Base-by-base conservation (phyloP, 1,139 yeast species). In the Blastobotrys illinoisensis region DNA sequence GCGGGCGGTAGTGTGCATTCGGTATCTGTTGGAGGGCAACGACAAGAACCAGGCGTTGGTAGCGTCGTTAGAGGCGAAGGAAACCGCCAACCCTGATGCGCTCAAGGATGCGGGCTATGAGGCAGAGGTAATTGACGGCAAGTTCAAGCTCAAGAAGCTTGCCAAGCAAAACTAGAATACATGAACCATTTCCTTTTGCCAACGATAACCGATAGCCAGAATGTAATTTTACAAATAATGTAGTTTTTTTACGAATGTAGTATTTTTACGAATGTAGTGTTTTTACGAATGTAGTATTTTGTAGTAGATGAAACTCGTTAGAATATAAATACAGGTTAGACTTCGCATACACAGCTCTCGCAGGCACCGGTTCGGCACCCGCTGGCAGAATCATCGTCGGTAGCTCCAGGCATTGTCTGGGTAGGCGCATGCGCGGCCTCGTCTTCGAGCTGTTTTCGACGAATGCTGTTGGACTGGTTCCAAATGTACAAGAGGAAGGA, bases 1-100 rank as follows among this genome's bases (percentile, higher is more conserved):
- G 66, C 75, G 95, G 57, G 80, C 96, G 1, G 86, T 93, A 36
- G 71, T 91, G 11, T 88, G 97, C 63, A 69, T 93, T 47, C 81
- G 85, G 60, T 85, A 83, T 57, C 69, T 90, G 32, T 71, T 93
- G 21, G 79, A 81, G 28, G 75, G 78, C 18, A 93, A 93, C 64
- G 63, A 64, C 1, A 78, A 73, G 50, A 93, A 91, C 66, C 97
- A 93, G 69, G 75, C 77, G 1, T 80, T 89, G 65, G 91, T 93
- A 0, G 84, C 88, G 43, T 66, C 74, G 46, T 62, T 85, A 53
- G 88, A 84, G 61, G 86, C 88, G 0, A 73, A 76, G 54, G 76
- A 79, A 24, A 77, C 77, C 0, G 79, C 79, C 0, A 71, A 79
- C 4, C 79, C 79, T 44, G 78, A 78, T 11, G 77, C 76, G 0